phyloP scores from a whole-genome alignment of 2,329 filamentous ascomycete genomes.

The Boeremia exigua region DNA sequence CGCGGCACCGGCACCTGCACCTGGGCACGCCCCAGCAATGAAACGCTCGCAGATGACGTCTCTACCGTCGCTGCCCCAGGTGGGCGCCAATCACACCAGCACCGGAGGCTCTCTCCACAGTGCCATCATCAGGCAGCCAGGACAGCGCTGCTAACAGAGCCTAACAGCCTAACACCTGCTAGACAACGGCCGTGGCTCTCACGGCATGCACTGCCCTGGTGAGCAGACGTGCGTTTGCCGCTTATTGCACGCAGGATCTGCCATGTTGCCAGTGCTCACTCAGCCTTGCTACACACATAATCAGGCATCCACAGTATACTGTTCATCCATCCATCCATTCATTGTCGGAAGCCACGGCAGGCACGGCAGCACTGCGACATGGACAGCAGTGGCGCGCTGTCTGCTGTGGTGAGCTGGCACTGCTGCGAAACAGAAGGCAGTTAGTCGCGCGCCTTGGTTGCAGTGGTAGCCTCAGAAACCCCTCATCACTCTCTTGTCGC shows the following conservation, averaged over 20 bases:
- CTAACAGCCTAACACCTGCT: constrained; percentile 11
- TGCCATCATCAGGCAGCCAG: constrained; percentile 24
- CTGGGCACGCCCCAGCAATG: constrained; percentile 16
- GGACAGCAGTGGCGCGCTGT: constrained; percentile 12
- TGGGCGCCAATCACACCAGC: constrained; percentile 22
- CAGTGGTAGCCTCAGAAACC: constrained; percentile 17
- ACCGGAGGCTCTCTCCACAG: constrained; percentile 15
- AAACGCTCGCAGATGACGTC: constrained; percentile 31
- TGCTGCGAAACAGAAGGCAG: constrained; percentile 25
- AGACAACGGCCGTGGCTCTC: constrained; percentile 10
- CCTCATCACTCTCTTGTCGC: constrained; percentile 14
- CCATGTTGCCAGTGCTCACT: constrained; percentile 6
- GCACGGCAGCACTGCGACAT: neutral
- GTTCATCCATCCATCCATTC: constrained; percentile 1
- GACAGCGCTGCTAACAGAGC: constrained; percentile 3
- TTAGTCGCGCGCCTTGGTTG: constrained; percentile 17
- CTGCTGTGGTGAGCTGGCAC: constrained; percentile 18
- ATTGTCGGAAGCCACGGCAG: constrained; percentile 10
- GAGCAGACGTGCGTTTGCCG: constrained; percentile 12
- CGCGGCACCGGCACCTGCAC: constrained; percentile 11
- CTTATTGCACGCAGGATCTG: constrained; percentile 2
- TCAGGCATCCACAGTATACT: constrained; percentile 4
- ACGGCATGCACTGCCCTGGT: constrained; percentile 21
- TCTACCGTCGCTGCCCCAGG: constrained; percentile 17
- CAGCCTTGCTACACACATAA: constrained; percentile 13